Evolutionary conservation across 257 asterid species (phyloP).

Genomic region (Phtheirospermum japonicum): DNA sequence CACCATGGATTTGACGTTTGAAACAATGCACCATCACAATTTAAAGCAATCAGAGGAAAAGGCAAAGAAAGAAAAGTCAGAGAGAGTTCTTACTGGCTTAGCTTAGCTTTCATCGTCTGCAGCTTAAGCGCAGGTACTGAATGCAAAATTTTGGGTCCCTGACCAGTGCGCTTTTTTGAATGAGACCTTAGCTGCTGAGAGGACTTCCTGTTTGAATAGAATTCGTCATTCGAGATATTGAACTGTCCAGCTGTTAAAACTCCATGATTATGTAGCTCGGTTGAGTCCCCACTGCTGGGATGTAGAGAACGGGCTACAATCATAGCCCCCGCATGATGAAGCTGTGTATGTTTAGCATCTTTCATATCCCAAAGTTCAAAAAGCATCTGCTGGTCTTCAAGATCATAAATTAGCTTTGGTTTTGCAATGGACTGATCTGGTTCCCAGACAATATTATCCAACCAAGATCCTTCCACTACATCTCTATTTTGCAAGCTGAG

Average conservation of each 20-base stretch:
- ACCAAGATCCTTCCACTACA: conserved; percentile 81
- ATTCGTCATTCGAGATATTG: conserved; percentile 92
- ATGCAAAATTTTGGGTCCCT: conserved; percentile 91
- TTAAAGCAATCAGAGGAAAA: conserved; percentile 20
- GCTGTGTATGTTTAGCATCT: conserved; percentile 59
- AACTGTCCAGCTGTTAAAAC: conserved; percentile 63
- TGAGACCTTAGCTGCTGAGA: conserved; percentile 93
- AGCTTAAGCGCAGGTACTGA: conserved; percentile 94
- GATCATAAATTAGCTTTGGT: conserved; percentile 89
- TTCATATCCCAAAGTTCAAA: conserved; percentile 74
- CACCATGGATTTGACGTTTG: conserved; percentile 7
- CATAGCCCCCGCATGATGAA: conserved; percentile 98
- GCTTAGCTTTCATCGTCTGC: conserved; percentile 90
- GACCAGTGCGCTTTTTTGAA: conserved; percentile 86
- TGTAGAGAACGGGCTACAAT: conserved; percentile 58
- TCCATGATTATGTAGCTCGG: conserved; percentile 68
- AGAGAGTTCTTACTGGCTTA: conserved; percentile 75
- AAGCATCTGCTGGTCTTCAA: conserved; percentile 97
- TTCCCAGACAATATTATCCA: conserved; percentile 86
- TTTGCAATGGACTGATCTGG: conserved; percentile 52
- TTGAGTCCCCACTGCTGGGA: conserved; percentile 53
- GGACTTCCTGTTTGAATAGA: conserved; percentile 84
- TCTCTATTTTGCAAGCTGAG: conserved; percentile 74
- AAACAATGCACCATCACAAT: conserved; percentile 24
- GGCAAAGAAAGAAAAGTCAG: conserved; percentile 21